Base-by-base conservation (phyloP, 192 early-diverging fungal species). In the Pilobolus umbonatus region DNA sequence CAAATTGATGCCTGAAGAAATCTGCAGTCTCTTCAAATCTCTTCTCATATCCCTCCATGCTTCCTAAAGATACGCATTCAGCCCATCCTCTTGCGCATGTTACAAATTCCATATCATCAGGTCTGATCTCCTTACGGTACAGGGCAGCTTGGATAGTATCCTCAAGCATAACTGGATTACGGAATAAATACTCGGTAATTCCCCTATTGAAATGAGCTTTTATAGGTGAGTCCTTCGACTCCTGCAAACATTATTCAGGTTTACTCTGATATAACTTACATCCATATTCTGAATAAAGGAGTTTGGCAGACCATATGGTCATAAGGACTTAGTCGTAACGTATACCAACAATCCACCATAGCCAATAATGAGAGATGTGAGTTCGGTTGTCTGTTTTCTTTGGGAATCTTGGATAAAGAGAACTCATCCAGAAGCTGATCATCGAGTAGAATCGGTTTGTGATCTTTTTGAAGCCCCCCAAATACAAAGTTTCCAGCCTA, bases 231-330 rank as follows among this genome's bases (percentile, higher is more conserved):
- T 14, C 6, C 4, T 43, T 19, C 40, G 5, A 5, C 10, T 43
- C 6, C n/a, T 43, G 19, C 25, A 21, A 24, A 8, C 19, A 21
- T 26, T 28, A 26, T 38, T 26, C 19, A 39, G 32, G 31, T 31
- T 24, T 12, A 21, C 11, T 5, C 14, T 10, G 4, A 17, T 24
- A 21, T 6, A 14, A 68, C 52, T 72, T 81, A 84, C 73, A 93
- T 80, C 86, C 93, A 90, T 65, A 96, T 81, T 14, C 92, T 77
- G 69, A 98, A 98, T 14, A 93, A 80, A 10, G 95, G 95, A 1
- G 95, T 98, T 73, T 96, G 92, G 59, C 94, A 96, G 7, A 98
- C 89, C 64, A 98, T 79, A 62, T 92, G 91, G 39, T 92, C 90
- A 66, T 96, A 98, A 14, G 95, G 93, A 52, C 92, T 90, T 68